These are phyloP conservation scores for Cladorrhinum samala DNA, from an alignment of 495 filamentous ascomycete genomes.

Conservation along the genomic window DNA sequence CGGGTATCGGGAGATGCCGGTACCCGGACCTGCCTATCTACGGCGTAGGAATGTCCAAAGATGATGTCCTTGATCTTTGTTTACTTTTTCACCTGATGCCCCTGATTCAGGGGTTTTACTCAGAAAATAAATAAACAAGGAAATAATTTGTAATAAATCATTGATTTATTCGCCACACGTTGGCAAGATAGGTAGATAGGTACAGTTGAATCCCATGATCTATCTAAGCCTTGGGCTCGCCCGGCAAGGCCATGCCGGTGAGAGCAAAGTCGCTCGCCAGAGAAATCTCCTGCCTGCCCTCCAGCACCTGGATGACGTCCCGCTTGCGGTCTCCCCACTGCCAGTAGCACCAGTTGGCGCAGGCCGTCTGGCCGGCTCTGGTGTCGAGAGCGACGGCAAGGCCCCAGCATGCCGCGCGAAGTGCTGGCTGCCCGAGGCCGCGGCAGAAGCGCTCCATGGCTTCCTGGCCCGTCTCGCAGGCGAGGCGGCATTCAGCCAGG, in stretches of 20 bases:
- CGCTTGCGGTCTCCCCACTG: not conserved
- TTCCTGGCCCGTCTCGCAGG: not conserved
- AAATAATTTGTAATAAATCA: no score
- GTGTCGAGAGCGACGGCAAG: not conserved
- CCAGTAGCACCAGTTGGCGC: slow-evolving; percentile 1
- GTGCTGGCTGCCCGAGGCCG: not conserved
- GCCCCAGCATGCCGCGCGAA: not conserved
- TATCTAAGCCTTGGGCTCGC: no score
- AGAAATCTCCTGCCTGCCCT: not conserved
- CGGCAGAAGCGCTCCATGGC: not conserved
- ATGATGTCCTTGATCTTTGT: no score
- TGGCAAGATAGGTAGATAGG: no score
- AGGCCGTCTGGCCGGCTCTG: not conserved
- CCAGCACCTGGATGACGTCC: not conserved
- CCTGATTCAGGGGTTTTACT: no score
- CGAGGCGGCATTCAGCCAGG: not conserved
- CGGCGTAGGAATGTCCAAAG: no score
- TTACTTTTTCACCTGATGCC: no score
- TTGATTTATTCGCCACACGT: no score
- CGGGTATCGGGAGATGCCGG: no score
- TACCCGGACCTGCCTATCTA: no score
- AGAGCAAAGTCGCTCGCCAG: not conserved
- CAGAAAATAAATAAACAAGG: no score
- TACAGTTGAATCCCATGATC: no score
- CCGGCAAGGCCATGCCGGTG: not conserved